Percentiles rank a stretch among this genome's conserved stretches.
Evolutionary conservation across 768 basidiomycete genomes (phyloP).

Genomic region (Royoungia palumana): DNA sequence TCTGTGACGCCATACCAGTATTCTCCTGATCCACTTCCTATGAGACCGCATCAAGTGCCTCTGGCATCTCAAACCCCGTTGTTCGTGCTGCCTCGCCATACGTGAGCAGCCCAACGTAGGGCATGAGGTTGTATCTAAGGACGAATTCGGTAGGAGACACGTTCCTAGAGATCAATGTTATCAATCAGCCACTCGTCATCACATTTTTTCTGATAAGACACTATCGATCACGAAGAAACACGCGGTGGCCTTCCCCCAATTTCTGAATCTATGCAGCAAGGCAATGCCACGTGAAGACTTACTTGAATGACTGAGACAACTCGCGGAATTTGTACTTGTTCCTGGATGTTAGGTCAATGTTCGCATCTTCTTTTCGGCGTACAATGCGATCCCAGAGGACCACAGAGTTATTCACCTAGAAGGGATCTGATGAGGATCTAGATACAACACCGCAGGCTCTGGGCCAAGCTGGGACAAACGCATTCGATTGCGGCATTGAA

Average conservation of each 20-base stretch:
- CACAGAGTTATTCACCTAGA: conserved; percentile 67
- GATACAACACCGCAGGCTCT: conserved; percentile 15
- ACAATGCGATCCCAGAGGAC: conserved; percentile 94
- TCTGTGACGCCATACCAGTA: conserved; percentile 14
- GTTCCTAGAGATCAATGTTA: conserved; percentile 43
- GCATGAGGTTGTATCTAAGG: conserved; percentile 89
- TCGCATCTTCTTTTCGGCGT: conserved; percentile 71
- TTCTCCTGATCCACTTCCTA: conserved; percentile 3
- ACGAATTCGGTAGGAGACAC: conserved; percentile 63
- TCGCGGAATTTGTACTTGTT: conserved; percentile 88
- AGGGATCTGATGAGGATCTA: conserved; percentile 9
- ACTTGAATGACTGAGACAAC: conserved; percentile 71
- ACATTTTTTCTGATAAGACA: conserved; percentile 12
- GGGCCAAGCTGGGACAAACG: conserved; percentile 15
- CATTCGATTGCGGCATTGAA: not conserved
- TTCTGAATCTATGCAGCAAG: not conserved
- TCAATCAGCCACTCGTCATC: not conserved
- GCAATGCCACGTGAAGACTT: conserved; percentile 29
- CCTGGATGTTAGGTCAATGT: conserved; percentile 47
- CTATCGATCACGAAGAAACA: conserved; percentile 14
- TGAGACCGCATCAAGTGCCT: conserved; percentile 31
- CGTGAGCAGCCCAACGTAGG: conserved; percentile 75
- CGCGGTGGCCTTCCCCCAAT: conserved; percentile 13
- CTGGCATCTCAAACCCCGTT: conserved; percentile 35
- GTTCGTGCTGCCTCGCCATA: conserved; percentile 69